Evolutionary conservation across 108 stramenopile species (phyloP), one percentile per base, ranked within the genome.

Genomic region (Licmophora abbreviata): DNA sequence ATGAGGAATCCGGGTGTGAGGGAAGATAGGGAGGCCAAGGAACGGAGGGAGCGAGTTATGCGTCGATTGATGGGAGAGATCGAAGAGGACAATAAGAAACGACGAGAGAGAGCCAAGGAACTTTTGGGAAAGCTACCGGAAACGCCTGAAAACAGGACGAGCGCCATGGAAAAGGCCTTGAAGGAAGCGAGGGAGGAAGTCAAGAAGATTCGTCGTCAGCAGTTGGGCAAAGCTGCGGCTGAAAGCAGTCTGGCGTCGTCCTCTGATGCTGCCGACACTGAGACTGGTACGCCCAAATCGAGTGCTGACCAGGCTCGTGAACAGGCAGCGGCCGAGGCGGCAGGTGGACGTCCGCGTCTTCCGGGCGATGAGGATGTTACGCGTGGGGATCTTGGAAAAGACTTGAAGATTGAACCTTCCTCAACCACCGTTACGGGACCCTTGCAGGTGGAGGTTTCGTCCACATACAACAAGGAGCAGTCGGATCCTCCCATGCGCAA

Each of bases 401-500:
- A 49, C 18, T 44, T 64, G 0, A 45, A 59, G 27, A 56, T 75
- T 18, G 72, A 90, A 42, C 66, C 79, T 8, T 64, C 71, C 8
- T 76, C 74, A 17, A 57, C 63, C 10, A 64, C 80, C 2, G 67
- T 64, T 23, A 85, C 82, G 11, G 85, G 83, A 33, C 80, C 79
- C 0, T 50, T 87, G n/a, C 60, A 70, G 14, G 93, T 94, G 26
- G 81, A 90, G 34, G 93, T 92, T 2, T 71, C 78, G 21, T 82
- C 80, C 15, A 52, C 66, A 17, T 95, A 95, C 78, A 88, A 91
- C 54, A 71, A 79, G 41, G 89, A 88, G 54, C 85, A 89, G 55
- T 88, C 88, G 22, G 85, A 88, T 56, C 94, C 94, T 12, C 86
- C 86, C 29, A 87, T 91, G 85, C 71, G 85, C 31, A 86, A 94